These are phyloP conservation scores for Fermentozyma sake DNA, from an alignment of 1,139 yeast species.

Conservation along the genomic window DNA sequence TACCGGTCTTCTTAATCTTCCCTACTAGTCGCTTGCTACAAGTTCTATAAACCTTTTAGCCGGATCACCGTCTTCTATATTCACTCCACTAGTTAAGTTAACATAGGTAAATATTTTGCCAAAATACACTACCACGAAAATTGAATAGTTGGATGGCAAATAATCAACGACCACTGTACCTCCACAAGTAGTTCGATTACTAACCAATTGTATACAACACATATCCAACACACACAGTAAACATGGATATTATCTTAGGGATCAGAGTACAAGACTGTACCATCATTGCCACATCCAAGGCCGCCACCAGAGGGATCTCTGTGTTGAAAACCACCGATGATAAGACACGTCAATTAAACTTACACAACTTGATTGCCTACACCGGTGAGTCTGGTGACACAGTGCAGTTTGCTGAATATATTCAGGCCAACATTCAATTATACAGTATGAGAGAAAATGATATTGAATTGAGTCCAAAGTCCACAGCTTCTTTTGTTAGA, in stretches of 20 bases:
- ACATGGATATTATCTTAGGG: conserved; percentile 89
- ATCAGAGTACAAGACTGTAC: conserved; percentile 79
- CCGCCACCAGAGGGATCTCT: conserved; percentile 91
- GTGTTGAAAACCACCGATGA: conserved; percentile 82
- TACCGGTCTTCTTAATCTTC: too few species aligned
- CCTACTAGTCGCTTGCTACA: too few species aligned
- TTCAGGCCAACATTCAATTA: conserved; percentile 88
- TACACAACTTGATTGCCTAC: conserved; percentile 78
- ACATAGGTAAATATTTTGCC: too few species aligned
- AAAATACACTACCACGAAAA: too few species aligned
- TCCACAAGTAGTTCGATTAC: too few species aligned
- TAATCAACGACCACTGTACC: too few species aligned
- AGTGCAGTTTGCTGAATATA: conserved; percentile 91
- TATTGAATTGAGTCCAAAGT: conserved; percentile 73
- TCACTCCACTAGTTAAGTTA: too few species aligned
- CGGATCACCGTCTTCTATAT: too few species aligned
- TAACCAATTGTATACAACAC: too few species aligned
- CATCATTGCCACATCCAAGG: conserved; percentile 86
- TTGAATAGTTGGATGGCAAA: too few species aligned
- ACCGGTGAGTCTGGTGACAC: conserved; percentile 98
- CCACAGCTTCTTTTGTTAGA: conserved; percentile 86
- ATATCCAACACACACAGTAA: conserved; percentile 2
- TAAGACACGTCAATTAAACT: conserved; percentile 75
- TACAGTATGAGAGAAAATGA: conserved; percentile 81
- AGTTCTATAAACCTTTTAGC: too few species aligned